Conservation (phyloP, 352 stramenopile genomes). For the Halophytophthora batemanensis region DNA sequence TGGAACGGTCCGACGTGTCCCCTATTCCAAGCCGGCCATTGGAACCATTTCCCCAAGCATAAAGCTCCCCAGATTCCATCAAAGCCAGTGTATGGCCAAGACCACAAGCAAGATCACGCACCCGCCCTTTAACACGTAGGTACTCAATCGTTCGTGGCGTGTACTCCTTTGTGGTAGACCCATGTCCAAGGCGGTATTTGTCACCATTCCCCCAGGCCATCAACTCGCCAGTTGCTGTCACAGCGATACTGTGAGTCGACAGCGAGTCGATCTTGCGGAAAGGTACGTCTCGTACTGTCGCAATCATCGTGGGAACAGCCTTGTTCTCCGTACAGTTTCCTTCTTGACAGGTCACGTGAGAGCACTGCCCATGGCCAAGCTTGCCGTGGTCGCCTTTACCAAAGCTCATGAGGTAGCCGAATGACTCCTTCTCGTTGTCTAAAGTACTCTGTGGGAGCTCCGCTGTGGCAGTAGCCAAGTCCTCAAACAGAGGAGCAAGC, state of each 20-base stretch:
- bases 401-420: conserved; percentile 77
- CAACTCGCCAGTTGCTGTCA: conserved; percentile 59
- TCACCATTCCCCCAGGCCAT: conserved; percentile 85
- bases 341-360: conserved; percentile 57
- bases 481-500: conserved; percentile 32
- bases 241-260: conserved; percentile 77
- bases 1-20: conserved; percentile 69
- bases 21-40: conserved; percentile 80
- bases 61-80: conserved; percentile 64
- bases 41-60: conserved; percentile 81
- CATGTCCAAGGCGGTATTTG: conserved; percentile 78
- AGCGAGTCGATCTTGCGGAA: conserved; percentile 80
- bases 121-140: conserved; percentile 53
- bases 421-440: conserved; percentile 22
- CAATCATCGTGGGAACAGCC: conserved; percentile 54
- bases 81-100: conserved; percentile 67
- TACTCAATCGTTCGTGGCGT: conserved; percentile 56
- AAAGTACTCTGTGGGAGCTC: conserved; percentile 22
- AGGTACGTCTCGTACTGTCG: conserved; percentile 38
- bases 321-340: conserved; percentile 87
- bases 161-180: conserved; percentile 73
- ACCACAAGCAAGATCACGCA: conserved; percentile 57
- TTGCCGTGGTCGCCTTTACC: conserved; percentile 85
- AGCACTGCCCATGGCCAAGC: conserved; percentile 73
- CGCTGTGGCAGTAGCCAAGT: conserved; percentile 30